Evolutionary conservation across 441 rosid genomes (phyloP).

Genomic region (Manihot esculenta): DNA sequence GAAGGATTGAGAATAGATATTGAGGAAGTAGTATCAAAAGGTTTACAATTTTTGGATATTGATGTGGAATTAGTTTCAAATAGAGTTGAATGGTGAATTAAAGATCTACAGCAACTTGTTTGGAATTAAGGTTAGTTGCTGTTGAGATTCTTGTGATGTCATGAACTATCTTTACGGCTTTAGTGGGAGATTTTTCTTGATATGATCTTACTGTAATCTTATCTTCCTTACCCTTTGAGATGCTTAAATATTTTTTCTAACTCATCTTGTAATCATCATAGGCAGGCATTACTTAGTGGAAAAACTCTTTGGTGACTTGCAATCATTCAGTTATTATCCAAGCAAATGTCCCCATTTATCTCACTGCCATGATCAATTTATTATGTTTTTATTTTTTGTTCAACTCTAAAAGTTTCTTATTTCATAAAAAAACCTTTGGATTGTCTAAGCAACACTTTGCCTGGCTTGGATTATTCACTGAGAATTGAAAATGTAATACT

Average conservation of each 20-base stretch:
- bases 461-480: background rate
- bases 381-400: background rate
- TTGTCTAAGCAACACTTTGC: background rate
- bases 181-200: background rate
- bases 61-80: no score
- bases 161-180: background rate
- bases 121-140: no score
- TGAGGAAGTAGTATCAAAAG: no score
- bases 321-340: background rate
- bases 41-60: no score
- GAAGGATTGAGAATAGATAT: no score
- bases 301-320: background rate
- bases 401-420: no score
- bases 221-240: background rate
- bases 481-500: background rate
- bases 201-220: background rate
- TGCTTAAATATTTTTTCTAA: background rate
- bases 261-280: background rate
- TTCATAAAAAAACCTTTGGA: no score
- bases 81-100: no score
- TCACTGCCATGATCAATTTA: background rate
- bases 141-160: background rate
- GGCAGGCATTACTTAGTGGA: background rate
- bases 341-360: background rate
- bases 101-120: no score